Base-by-base conservation (phyloP, 441 rosid species). In the Adansonia rubrostipa region DNA sequence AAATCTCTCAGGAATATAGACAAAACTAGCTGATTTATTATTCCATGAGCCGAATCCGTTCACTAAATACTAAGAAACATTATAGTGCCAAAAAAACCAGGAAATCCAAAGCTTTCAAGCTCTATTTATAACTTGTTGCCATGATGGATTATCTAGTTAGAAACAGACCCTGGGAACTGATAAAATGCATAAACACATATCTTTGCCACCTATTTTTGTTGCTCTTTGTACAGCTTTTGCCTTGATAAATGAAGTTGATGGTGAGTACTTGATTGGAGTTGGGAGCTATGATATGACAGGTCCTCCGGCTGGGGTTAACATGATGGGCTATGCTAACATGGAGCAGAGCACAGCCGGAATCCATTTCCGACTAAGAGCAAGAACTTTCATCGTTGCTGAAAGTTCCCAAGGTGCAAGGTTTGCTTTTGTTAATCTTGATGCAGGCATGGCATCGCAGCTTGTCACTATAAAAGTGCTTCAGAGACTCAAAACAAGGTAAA, bases 391-490 rank as follows among this genome's bases (percentile, higher is more conserved):
- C 7, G 88, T 87, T 56, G 92, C 89, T 0, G 89, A 89, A 40
- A 78, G 80, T 54, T 24, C 78, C 11, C 77, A 80, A 6, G 87
- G 90, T 20, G 36, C 87, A 40, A 82, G 90, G 77, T 87, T 91
- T 73, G 89, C 88, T 19, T 89, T 88, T 62, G 89, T 91, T 22
- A 91, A 91, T 76, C 92, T 88, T 33, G 92, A 89, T n/a, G 89
- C 91, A 0, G 87, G 92, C 50, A 91, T 87, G 95, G 92, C 95
- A 58, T 91, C 92, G 5, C 92, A 91, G 76, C 89, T 89, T 8
- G 89, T 91, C 48, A 87, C 86, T 0, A 69, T 89, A 6, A 85
- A 77, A 77, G 89, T 87, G 42, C 74, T 89, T 7, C 84, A 87
- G 80, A 86, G 79, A 63, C 89, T 89, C 10, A 87, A 84, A 45